A percentile compares a stretch with the other conserved stretches of the same genome.
Conservation (phyloP, 176 grass and related monocot species). For the Juncus effusus region DNA sequence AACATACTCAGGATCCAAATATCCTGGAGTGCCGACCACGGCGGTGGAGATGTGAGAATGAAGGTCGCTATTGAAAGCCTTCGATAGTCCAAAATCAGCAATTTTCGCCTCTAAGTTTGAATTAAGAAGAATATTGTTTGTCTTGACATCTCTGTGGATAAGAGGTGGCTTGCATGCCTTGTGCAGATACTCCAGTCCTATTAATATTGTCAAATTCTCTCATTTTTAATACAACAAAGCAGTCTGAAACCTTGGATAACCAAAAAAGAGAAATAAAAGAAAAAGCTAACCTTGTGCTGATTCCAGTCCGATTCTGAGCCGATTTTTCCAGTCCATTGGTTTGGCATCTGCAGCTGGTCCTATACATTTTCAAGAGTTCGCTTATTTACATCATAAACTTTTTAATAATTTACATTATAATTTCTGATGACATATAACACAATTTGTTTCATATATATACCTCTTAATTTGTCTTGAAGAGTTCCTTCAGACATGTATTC, state of each 20-base stretch:
- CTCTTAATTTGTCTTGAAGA: conserved; percentile 44
- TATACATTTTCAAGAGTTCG: not conserved
- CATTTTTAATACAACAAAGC: not conserved
- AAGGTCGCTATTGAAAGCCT: conserved; percentile 37
- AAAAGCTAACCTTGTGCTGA: conserved; percentile 44
- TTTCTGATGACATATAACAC: too few species aligned
- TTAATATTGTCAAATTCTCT: not conserved
- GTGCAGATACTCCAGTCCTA: conserved; percentile 55
- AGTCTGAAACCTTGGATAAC: not conserved
- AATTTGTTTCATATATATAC: conserved; percentile 14
- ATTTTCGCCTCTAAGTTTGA: conserved; percentile 48
- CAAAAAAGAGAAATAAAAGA: too few species aligned
- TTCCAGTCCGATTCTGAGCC: conserved; percentile 44
- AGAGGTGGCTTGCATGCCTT: conserved; percentile 32
- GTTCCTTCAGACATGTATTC: conserved; percentile 57
- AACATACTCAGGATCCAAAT: conserved; percentile 57
- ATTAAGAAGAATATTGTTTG: conserved; percentile 47
- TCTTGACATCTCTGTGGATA: conserved; percentile 56
- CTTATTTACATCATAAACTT: conserved; percentile 1
- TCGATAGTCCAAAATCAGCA: conserved; percentile 53
- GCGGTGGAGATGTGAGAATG: conserved; percentile 35
- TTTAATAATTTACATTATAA: too few species aligned
- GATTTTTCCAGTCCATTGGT: conserved; percentile 33
- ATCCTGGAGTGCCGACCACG: conserved; percentile 45
- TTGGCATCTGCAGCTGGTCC: conserved; percentile 25